Evolutionary conservation across 768 basidiomycete genomes (phyloP).

Genomic region (Pholiota microspora): DNA sequence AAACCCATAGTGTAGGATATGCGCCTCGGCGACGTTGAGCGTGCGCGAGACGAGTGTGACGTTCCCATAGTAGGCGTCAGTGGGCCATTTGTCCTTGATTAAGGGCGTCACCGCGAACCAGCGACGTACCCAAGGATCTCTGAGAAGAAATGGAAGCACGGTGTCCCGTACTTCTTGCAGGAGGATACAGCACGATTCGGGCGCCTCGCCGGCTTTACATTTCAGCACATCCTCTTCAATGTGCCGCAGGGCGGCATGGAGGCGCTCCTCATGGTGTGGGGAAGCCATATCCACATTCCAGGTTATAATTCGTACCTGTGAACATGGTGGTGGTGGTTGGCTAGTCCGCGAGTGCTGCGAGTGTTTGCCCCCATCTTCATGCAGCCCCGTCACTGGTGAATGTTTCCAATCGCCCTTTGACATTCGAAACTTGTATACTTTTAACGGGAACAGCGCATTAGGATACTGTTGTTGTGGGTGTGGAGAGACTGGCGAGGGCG

Average conservation of each 20-base stretch:
- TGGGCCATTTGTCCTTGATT: constrained; percentile 53
- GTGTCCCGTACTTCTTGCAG: constrained; percentile 61
- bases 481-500: background rate
- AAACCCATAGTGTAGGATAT: constrained; percentile 50
- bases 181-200: constrained; percentile 60
- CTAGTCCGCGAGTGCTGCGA: background rate
- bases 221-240: constrained; percentile 52
- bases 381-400: constrained; percentile 28
- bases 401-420: constrained; percentile 47
- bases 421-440: constrained; percentile 39
- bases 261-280: constrained; percentile 37
- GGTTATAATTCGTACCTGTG: constrained; percentile 51
- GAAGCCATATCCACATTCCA: constrained; percentile 69
- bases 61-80: constrained; percentile 52
- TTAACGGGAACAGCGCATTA: constrained; percentile 27
- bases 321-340: constrained; percentile 5
- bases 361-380: background rate
- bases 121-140: constrained; percentile 59
- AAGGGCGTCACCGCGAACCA: constrained; percentile 61
- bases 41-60: constrained; percentile 66
- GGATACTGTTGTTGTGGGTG: constrained; percentile 14
- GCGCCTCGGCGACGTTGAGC: constrained; percentile 46
- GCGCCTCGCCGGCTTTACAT: constrained; percentile 43
- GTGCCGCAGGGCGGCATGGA: constrained; percentile 48
- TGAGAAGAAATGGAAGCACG: constrained; percentile 48